Base-by-base conservation (phyloP, 345 rosid species). In the Toxicodendron radicans region DNA sequence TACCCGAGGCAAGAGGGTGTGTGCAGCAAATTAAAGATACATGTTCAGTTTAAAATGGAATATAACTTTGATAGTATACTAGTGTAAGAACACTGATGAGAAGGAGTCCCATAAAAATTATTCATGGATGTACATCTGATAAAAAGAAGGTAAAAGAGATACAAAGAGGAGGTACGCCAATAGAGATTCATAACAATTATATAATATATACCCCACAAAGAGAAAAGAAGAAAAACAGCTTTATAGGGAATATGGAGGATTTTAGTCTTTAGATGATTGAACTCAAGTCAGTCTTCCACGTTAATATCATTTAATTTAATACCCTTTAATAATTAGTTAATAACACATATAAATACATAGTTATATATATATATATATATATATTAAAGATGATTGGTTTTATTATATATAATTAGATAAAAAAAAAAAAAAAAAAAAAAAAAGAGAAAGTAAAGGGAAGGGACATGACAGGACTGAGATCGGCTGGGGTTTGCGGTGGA, bases 211-310 rank as follows among this genome's bases (percentile, higher is more conserved):
- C 81, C 85, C 84, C 88, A 84, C 83, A 70, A 68, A 70, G 57
- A 64, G 67, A 82, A 78, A 20, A 66, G 76, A 43, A 41, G 33
- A 75, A 75, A 76, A 70, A 48, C 86, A 85, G 86, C 87, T 85
- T 88, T 85, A 74, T 78, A 71, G 83, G 80, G 90, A 86, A 86
- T 82, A 83, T 86, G 90, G 81, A 72, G 79, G 76, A 70, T 66
- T 62, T 73, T n/a, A n/a, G n/a, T n/a, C n/a, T n/a, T n/a, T 81
- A 77, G 84, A 85, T 88, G 90, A 88, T 79, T 88, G 85, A 88
- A 79, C 79, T 81, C 41, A 65, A 80, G 81, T 78, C 45, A 72
- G 52, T 66, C 78, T 63, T 64, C 68, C 5, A 51, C 62, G 48
- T 32, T 59, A 5, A 18, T 5, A 24, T 23, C 17, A 49, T 49